Conservation (phyloP, 345 rosid species). For the Salix dunnii region DNA sequence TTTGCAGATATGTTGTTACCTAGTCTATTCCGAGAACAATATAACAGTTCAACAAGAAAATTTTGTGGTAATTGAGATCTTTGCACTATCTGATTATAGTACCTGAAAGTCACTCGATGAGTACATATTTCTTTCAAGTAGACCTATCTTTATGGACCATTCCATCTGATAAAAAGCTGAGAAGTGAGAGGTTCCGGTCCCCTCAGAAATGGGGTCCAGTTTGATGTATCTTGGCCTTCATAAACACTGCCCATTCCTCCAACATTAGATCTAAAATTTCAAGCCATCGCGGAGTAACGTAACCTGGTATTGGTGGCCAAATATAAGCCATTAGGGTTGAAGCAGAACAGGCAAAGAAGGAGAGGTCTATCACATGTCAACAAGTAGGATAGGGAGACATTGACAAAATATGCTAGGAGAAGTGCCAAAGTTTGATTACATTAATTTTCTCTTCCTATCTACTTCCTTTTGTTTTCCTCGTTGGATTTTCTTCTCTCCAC, state of each 20-base stretch:
- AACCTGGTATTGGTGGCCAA: conserved; percentile 22
- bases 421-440: conserved; percentile 30
- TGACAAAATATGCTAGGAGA: conserved; percentile 46
- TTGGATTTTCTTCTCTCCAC: conserved; percentile 17
- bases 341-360: conserved; percentile 12
- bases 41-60: conserved; percentile 25
- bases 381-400: conserved; percentile 45
- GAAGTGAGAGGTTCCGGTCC: conserved; percentile 27
- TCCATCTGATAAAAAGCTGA: background rate
- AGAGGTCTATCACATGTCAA: conserved; percentile 36
- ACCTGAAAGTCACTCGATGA: background rate
- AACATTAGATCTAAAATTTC: background rate
- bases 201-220: conserved; percentile 31
- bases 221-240: conserved; percentile 8
- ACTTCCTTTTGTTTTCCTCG: conserved; percentile 30
- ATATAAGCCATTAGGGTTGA: conserved; percentile 11
- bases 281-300: conserved; percentile 9
- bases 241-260: conserved; percentile 12
- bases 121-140: background rate
- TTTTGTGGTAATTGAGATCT: conserved; percentile 12
- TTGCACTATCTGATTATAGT: background rate
- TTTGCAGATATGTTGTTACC: background rate
- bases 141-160: background rate
- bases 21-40: conserved; percentile 13
- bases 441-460: conserved; percentile 19